phyloP scores from a whole-genome alignment of 495 filamentous ascomycete species.

The Penicillium lividum region DNA sequence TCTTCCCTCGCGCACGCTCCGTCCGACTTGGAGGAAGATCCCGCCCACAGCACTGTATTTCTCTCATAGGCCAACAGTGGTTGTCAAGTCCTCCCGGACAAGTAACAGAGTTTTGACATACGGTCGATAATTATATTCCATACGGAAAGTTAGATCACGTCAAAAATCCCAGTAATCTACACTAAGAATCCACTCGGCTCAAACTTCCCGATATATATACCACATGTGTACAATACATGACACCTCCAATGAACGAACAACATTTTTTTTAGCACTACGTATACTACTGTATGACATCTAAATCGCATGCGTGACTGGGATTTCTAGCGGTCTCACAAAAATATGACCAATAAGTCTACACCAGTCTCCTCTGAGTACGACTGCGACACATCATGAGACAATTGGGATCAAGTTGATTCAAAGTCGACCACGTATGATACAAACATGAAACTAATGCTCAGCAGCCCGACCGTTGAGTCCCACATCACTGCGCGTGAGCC shows the following conservation, averaged over 20 bases:
- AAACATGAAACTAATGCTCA: conserved; percentile 5
- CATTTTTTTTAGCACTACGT: conserved; percentile 2
- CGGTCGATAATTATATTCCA: not conserved
- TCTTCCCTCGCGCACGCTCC: not conserved
- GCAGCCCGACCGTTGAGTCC: not conserved
- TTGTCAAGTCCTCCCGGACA: conserved; percentile 2
- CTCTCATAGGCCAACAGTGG: conserved; percentile 1
- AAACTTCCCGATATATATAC: conserved; percentile 5
- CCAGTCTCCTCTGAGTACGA: not conserved
- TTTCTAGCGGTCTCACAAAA: conserved; percentile 2
- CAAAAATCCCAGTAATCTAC: not conserved
- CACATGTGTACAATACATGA: not conserved
- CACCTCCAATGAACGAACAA: not conserved
- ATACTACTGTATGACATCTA: not conserved
- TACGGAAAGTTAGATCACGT: not conserved
- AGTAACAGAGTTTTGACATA: not conserved
- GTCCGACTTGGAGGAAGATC: not conserved
- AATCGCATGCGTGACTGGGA: not conserved
- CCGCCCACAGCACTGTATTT: conserved; percentile 3
- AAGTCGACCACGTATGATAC: conserved; percentile 6
- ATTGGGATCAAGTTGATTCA: not conserved
- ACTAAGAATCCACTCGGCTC: conserved; percentile 1
- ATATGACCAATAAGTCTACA: conserved; percentile 6
- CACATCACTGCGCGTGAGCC: not conserved
- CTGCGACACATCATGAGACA: conserved; percentile 1